Base-by-base conservation (phyloP, 805 yeast species). In the Saccharomycopsis fibuligera region DNA sequence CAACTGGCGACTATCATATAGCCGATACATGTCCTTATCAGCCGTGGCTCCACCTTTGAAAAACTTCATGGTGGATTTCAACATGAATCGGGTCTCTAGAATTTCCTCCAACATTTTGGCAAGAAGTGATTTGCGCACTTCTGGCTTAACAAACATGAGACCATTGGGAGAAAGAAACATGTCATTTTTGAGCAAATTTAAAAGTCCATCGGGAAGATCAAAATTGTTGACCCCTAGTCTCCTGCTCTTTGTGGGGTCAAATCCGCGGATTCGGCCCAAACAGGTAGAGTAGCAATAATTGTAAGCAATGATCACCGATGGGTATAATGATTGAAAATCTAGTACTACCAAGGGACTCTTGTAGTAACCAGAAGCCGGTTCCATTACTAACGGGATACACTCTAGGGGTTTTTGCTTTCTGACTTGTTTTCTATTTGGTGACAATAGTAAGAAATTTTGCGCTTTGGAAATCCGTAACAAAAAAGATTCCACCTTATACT, bases 251-350 rank as follows among this genome's bases (percentile, higher is more conserved):
- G 58, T 58, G 0, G 74, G 73, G 24, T 69, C 64, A 55, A 77
- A 75, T 6, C 78, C 80, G 43, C 75, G 69, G 21, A 86, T 60
- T 47, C 78, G 68, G 1, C 93, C 91, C 2, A 86, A 48, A 43
- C 84, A 60, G 0, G 93, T 86, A 0, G 91, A 80, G 57, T 79
- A 86, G 59, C 96, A 91, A 56, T 86, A 82, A 61, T 93, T 93
- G 63, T 85, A 86, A 0, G 96, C 99, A 60, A 88, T 86, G 62
- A 91, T 76, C 12, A 93, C 73, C 0, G 98, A 90, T 0, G 99
- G 99, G 60, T 93, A 93, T 43, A 93, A 71, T 0, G 97, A 88
- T 58, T 91, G 96, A 59, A 93, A 93, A 62, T 93, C 99, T 19
- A 93, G 66, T 0, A 93, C 98, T 16, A 90, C 76, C 25, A 93